Conservation (phyloP, 2,329 filamentous ascomycete genomes). For the Diaporthe sp. region DNA sequence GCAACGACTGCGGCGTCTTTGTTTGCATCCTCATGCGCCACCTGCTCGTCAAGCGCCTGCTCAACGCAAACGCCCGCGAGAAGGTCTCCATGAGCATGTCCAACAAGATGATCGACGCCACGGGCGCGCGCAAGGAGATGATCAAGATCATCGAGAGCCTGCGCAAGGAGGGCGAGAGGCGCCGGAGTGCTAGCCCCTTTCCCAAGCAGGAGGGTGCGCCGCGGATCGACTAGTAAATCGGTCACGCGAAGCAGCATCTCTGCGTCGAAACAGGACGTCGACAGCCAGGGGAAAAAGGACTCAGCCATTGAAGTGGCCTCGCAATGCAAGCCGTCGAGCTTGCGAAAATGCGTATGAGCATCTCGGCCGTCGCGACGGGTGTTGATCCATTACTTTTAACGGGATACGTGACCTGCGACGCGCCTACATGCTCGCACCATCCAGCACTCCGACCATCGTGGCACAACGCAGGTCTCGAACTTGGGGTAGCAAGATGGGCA, state of each 20-base stretch:
- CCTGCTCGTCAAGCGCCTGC: conserved; percentile 85
- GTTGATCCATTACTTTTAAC: no score
- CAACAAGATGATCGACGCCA: conserved; percentile 85
- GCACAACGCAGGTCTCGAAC: no score
- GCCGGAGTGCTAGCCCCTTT: conserved; percentile 62
- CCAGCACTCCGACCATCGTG: no score
- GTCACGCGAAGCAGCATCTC: not conserved
- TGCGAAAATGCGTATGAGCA: no score
- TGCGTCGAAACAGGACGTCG: no score
- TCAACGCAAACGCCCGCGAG: conserved; percentile 83
- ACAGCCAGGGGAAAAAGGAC: no score
- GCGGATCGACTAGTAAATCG: conserved; percentile 57
- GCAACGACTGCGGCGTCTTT: conserved; percentile 94
- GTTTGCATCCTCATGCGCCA: conserved; percentile 97
- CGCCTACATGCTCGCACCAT: no score
- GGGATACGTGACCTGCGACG: no score
- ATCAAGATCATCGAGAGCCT: conserved; percentile 88
- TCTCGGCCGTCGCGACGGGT: no score
- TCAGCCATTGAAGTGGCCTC: no score
- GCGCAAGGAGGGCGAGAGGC: conserved; percentile 87
- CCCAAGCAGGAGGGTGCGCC: conserved; percentile 55
- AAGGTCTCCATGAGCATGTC: conserved; percentile 96
- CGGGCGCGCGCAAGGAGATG: conserved; percentile 89
- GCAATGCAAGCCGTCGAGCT: no score
- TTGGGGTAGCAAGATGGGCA: no score